phyloP scores from a whole-genome alignment of 805 yeast species.

The Danielozyma ontarioensis region DNA sequence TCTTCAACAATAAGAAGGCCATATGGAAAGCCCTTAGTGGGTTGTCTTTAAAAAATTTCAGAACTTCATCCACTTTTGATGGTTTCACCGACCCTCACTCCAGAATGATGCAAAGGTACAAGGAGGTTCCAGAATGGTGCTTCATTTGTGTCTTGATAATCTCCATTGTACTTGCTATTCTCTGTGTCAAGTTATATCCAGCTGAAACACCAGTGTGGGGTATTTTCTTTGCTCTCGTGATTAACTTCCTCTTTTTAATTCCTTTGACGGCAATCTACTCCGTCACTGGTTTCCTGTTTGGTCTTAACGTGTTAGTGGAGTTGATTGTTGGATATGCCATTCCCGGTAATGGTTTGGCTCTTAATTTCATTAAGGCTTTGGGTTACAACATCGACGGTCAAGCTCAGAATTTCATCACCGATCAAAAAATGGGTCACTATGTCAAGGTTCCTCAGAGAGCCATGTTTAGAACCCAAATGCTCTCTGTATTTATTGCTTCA shows the following conservation, averaged over 20 bases:
- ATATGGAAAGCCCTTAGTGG: slow-evolving; percentile 8
- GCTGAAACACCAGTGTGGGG: slow-evolving; percentile 20
- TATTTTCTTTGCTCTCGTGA: slow-evolving; percentile 14
- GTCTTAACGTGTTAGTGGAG: slow-evolving; percentile 14
- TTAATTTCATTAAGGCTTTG: slow-evolving; percentile 16
- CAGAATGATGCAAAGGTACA: slow-evolving; percentile 26
- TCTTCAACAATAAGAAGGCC: slow-evolving; percentile 7
- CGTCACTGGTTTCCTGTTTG: slow-evolving; percentile 8
- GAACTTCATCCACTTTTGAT: slow-evolving; percentile 6
- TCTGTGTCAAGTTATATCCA: slow-evolving; percentile 6
- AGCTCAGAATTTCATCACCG: slow-evolving; percentile 11
- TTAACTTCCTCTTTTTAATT: slow-evolving; percentile 17
- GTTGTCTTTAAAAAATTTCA: slow-evolving; percentile 7
- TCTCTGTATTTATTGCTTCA: slow-evolving; percentile 3
- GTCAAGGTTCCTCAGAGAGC: slow-evolving; percentile 11
- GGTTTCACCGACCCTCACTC: slow-evolving; percentile 22
- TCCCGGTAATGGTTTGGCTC: slow-evolving; percentile 20
- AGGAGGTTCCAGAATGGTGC: slow-evolving; percentile 35
- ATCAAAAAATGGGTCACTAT: slow-evolving; percentile 11
- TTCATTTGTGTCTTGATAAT: slow-evolving; percentile 18
- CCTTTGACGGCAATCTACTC: slow-evolving; percentile 14
- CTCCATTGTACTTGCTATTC: slow-evolving; percentile 17
- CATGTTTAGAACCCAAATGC: slow-evolving; percentile 9
- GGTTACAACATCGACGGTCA: slow-evolving; percentile 17
- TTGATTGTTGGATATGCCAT: slow-evolving; percentile 19